phyloP scores from a whole-genome alignment of 2,329 filamentous ascomycete species.

The Akanthomyces lecanii region DNA sequence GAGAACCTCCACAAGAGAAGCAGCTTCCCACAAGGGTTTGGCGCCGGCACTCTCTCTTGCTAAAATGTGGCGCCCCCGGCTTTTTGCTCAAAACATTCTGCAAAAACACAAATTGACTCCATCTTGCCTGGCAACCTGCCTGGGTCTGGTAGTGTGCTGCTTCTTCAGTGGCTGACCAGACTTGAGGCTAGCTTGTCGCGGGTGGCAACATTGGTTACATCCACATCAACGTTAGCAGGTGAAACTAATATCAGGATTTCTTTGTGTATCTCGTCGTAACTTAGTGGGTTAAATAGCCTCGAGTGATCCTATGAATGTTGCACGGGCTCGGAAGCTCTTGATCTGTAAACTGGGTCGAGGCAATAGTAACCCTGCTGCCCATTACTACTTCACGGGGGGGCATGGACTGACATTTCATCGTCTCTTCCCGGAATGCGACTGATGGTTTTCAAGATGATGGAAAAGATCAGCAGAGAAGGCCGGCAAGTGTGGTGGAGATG shows the following conservation, averaged over 20 bases:
- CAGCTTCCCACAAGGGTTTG: slow-evolving; percentile 9
- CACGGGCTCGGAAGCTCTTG: neutral
- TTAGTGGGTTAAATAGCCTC: too few relatives aligned
- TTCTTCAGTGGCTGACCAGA: neutral
- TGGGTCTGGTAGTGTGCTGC: neutral
- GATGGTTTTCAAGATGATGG: neutral
- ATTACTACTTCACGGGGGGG: neutral
- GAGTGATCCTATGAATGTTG: neutral
- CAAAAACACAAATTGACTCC: too few relatives aligned
- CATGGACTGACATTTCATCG: neutral
- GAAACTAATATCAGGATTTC: neutral
- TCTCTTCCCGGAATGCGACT: neutral
- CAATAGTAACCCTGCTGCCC: too few relatives aligned
- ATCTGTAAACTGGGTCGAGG: too few relatives aligned
- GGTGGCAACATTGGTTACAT: neutral
- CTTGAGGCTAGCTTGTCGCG: neutral
- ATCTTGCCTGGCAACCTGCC: too few relatives aligned
- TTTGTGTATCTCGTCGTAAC: neutral
- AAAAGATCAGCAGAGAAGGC: neutral
- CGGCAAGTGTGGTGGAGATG: slow-evolving; percentile 2
- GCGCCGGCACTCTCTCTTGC: neutral
- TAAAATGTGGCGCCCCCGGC: neutral
- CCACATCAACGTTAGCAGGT: too few relatives aligned
- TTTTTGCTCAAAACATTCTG: neutral
- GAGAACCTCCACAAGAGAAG: neutral